These are phyloP conservation scores for Arabis hirsuta DNA, from an alignment of 345 rosid genomes.

Conservation along the genomic window DNA sequence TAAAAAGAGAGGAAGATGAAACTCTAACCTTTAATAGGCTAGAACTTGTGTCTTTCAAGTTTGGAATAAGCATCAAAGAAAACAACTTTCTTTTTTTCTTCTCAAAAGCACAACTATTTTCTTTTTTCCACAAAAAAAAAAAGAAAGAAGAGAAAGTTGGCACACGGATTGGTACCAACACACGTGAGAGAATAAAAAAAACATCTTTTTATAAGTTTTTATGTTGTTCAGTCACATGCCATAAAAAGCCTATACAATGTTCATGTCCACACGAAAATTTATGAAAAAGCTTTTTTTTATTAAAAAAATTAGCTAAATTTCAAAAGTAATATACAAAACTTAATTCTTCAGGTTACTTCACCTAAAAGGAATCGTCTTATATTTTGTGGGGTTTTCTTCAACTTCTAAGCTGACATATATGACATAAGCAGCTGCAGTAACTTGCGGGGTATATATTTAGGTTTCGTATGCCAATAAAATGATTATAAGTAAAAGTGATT, in stretches of 20 bases:
- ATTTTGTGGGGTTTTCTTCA: conserved; percentile 30
- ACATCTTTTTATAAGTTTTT: conserved; percentile 28
- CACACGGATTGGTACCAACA: conserved; percentile 43
- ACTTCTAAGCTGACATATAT: conserved; percentile 32
- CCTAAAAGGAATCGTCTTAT: conserved; percentile 37
- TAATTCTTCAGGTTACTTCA: conserved; percentile 42
- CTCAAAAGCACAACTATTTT: conserved; percentile 40
- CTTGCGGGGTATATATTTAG: conserved; percentile 18
- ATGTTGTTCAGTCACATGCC: conserved; percentile 40
- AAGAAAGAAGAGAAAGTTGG: conserved; percentile 35
- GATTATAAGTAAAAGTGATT: conserved; percentile 3
- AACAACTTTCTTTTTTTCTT: conserved; percentile 23
- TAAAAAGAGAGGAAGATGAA: conserved; percentile 30
- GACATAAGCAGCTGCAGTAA: conserved; percentile 34
- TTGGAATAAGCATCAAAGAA: conserved; percentile 45
- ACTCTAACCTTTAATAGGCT: conserved; percentile 39
- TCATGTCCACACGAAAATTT: conserved; percentile 18
- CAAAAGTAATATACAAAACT: conserved; percentile 18
- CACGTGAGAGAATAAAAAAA: conserved; percentile 44
- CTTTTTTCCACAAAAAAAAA: not conserved
- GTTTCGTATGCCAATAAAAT: conserved; percentile 22
- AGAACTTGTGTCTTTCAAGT: conserved; percentile 43
- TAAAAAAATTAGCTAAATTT: conserved; percentile 2
- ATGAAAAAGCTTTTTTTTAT: not conserved
- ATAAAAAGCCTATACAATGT: conserved; percentile 38